These are phyloP conservation scores for Obelidium mucronatum DNA, from an alignment of 192 early-diverging fungal genomes.

Conservation along the genomic window DNA sequence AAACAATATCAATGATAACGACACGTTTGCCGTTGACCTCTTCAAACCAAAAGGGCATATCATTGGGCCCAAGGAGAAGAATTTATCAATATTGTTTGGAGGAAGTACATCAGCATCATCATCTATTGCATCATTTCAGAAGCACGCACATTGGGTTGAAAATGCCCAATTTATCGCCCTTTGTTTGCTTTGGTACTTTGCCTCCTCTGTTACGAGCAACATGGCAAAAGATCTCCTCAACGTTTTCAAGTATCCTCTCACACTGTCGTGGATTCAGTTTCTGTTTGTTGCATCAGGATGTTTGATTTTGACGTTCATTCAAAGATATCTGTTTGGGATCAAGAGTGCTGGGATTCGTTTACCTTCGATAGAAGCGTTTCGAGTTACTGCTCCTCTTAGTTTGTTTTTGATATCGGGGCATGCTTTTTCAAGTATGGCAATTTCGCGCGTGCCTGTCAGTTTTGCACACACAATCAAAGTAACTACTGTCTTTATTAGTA, in stretches of 20 bases:
- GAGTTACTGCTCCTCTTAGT: conserved; percentile 73
- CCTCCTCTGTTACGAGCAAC: conserved; percentile 86
- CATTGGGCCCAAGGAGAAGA: neutral
- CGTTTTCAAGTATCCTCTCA: conserved; percentile 80
- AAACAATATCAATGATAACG: too few relatives aligned
- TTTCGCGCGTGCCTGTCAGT: conserved; percentile 79
- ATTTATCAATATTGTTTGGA: neutral
- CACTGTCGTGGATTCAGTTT: conserved; percentile 86
- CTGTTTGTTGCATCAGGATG: conserved; percentile 65
- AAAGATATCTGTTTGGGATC: conserved; percentile 34
- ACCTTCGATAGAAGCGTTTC: conserved; percentile 61
- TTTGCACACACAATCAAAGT: conserved; percentile 94
- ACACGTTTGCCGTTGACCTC: too few relatives aligned
- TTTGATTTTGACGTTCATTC: conserved; percentile 32
- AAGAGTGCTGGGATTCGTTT: conserved; percentile 60
- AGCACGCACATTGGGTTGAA: conserved; percentile 1
- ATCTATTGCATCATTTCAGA: neutral
- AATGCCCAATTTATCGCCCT: conserved; percentile 61
- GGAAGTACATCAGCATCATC: neutral
- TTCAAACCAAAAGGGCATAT: too few relatives aligned
- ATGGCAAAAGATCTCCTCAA: conserved; percentile 82
- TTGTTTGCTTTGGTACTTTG: conserved; percentile 81
- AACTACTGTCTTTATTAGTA: neutral
- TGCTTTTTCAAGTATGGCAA: conserved; percentile 79
- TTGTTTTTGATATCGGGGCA: conserved; percentile 87